These are phyloP conservation scores for Xylariaceae sp. DNA, from an alignment of 2,329 filamentous ascomycete species.

Conservation along the genomic window DNA sequence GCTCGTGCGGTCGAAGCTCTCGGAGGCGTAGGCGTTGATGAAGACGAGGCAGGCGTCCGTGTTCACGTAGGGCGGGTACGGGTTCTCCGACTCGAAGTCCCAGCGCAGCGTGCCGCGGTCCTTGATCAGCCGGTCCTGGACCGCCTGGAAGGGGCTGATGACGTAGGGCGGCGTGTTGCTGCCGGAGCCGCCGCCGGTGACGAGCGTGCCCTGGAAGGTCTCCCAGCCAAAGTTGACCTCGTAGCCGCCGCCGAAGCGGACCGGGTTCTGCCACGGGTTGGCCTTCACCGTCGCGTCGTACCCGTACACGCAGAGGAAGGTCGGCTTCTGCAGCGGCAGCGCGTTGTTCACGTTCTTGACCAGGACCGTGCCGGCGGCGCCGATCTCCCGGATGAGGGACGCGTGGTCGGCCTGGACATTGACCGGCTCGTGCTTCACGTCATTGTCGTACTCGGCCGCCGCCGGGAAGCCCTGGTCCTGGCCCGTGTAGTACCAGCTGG, in stretches of 20 bases:
- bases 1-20: conserved; percentile 41
- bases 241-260: conserved; percentile 7
- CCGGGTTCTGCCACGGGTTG: conserved; percentile 6
- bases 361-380: conserved; percentile 68
- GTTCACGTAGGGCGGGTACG: conserved; percentile 36
- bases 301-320: conserved; percentile 9
- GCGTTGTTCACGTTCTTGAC: conserved; percentile 58
- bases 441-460: conserved; percentile 52
- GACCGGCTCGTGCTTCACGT: conserved; percentile 54
- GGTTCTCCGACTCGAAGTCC: conserved; percentile 8
- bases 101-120: conserved; percentile 7
- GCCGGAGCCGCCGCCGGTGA: conserved; percentile 80
- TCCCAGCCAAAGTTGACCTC: conserved; percentile 8
- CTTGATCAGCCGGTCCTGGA: conserved; percentile 38
- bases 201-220: conserved; percentile 60
- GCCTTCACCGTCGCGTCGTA: conserved; percentile 46
- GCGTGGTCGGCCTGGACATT: conserved; percentile 66
- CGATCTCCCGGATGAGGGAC: conserved; percentile 63
- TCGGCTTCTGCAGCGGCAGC: conserved; percentile 9
- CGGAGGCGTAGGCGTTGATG: conserved; percentile 71
- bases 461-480: conserved; percentile 66
- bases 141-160: conserved; percentile 60
- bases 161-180: conserved; percentile 77
- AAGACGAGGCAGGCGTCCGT: conserved; percentile 80
- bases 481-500: conserved; percentile 78